Evolutionary conservation across 352 stramenopile genomes (phyloP), one percentile per base, ranked within the genome.

Genomic region (Pythium sp.): DNA sequence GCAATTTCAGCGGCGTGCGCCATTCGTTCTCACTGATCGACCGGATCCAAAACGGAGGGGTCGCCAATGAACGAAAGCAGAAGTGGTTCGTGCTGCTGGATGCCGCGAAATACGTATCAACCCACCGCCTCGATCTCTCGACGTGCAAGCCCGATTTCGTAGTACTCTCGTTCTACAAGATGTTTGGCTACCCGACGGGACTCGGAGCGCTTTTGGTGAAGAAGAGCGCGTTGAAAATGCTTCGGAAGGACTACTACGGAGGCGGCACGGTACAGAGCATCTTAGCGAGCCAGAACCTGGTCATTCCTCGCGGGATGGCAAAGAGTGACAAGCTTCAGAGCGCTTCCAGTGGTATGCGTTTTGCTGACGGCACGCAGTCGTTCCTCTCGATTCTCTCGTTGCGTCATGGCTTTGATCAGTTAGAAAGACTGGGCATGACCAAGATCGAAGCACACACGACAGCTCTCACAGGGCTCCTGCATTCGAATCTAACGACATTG

Each of bases 161-260:
- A 0, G 75, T 78, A 34, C 49, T 93, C 32, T 93, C 83, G n/a
- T 94, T 94, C 55, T 94, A 94, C 78, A 94, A 93, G 61, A 73
- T 94, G 53, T 91, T 93, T 58, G 87, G 87, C 7, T 93, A 89
- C 53, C 86, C 86, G 0, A 91, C 84, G 0, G 86, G 86, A 0
- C 61, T 91, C 24, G 86, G 86, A 2, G 84, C 82, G 0, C 58
- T 94, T n/a, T 34, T 94, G 0, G 75, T 90, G 12, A 69, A 77
- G 28, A 86, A 78, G 60, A 59, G 32, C 14, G 74, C 72, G 0
- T 22, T 89, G 20, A 68, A 65, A 5, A 63, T 73, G 22, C 73
- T 94, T 9, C 70, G 72, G 47, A 90, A 90, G 55, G 51, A 30
- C 0, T 94, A 90, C 54, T 86, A 87, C 70, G 86, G 86, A 12